phyloP scores from a whole-genome alignment of 257 asterid genomes.

The Nicotiana attenuata region DNA sequence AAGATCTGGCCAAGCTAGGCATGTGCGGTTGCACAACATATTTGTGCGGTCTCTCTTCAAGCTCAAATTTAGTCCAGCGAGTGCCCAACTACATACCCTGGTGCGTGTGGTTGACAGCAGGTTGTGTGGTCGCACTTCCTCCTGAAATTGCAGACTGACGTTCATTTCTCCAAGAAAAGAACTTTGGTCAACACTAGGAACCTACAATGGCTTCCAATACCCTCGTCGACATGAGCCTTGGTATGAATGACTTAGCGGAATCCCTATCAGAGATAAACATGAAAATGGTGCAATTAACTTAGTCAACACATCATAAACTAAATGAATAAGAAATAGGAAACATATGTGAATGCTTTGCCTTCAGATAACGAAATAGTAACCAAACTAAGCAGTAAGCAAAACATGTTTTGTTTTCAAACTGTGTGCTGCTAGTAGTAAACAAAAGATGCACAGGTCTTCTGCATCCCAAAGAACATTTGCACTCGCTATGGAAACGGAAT shows the following conservation, averaged over 20 bases:
- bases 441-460: too few species aligned
- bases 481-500: too few species aligned
- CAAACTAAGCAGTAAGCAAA: neutral
- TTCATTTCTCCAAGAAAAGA: neutral
- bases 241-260: neutral
- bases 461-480: too few species aligned
- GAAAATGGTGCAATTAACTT: neutral
- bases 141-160: neutral
- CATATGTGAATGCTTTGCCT: neutral
- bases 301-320: neutral
- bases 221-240: neutral
- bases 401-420: neutral
- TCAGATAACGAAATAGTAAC: neutral
- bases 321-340: neutral
- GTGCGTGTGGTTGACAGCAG: too few species aligned
- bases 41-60: neutral
- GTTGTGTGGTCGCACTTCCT: too few species aligned
- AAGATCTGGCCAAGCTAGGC: neutral
- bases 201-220: neutral
- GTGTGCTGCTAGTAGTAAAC: neutral
- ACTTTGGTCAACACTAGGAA: neutral
- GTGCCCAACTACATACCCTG: neutral
- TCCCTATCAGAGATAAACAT: neutral
- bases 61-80: neutral
- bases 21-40: neutral